phyloP scores from a whole-genome alignment of 2,329 filamentous ascomycete genomes.

The Aspergillus persii region DNA sequence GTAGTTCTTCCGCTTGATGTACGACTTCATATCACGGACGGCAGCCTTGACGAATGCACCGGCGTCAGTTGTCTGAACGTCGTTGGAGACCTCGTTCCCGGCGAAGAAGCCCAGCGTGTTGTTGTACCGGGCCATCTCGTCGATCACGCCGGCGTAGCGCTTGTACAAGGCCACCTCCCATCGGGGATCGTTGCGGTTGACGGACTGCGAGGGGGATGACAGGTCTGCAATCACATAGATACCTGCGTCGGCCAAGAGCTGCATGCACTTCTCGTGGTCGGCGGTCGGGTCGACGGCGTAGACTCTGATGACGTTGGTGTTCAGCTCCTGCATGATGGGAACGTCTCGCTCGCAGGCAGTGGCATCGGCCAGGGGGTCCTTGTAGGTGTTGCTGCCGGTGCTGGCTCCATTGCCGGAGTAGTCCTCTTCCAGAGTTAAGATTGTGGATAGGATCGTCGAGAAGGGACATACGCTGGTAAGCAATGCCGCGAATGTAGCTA shows the following conservation, averaged over 20 bases:
- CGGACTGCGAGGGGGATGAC: conserved; percentile 73
- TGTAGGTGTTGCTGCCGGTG: conserved; percentile 54
- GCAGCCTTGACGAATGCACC: conserved; percentile 96
- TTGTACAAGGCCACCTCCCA: conserved; percentile 76
- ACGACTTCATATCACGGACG: conserved; percentile 88
- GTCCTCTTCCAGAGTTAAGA: conserved; percentile 51
- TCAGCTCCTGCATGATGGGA: conserved; percentile 70
- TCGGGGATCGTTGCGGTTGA: conserved; percentile 73
- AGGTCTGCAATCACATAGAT: conserved; percentile 95
- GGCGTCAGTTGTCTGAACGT: conserved; percentile 77
- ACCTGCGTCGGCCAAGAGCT: conserved; percentile 71
- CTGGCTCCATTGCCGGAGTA: conserved; percentile 53
- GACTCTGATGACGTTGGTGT: conserved; percentile 88
- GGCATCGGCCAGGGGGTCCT: conserved; percentile 75
- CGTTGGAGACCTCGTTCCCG: conserved; percentile 94
- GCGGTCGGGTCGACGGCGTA: conserved; percentile 81
- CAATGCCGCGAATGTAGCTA: conserved; percentile 79
- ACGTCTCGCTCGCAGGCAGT: conserved; percentile 76
- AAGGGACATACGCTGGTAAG: conserved; percentile 66
- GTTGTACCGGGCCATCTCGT: conserved; percentile 73
- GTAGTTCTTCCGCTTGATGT: conserved; percentile 76
- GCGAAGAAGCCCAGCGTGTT: conserved; percentile 97
- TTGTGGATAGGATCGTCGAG: background rate
- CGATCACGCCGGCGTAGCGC: conserved; percentile 79
- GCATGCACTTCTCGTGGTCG: conserved; percentile 82